Percentiles rank a stretch among this genome's conserved stretches.
Evolutionary conservation across 2,329 filamentous ascomycete species (phyloP).

Genomic region (Calonectria honghensis): DNA sequence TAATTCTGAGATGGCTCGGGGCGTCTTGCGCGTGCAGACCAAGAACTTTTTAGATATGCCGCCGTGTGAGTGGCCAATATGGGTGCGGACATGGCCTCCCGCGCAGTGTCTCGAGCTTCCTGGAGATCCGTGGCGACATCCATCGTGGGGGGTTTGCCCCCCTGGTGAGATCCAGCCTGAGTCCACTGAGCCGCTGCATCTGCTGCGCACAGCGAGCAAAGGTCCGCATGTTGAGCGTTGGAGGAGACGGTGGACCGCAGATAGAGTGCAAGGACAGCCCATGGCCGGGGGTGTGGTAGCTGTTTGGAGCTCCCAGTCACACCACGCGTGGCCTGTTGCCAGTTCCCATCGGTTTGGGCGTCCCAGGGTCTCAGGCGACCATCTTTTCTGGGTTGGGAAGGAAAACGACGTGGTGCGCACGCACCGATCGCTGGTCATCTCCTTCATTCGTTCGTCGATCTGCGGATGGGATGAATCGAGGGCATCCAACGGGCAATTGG

Average conservation of each 20-base stretch:
- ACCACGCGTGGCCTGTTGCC: conserved; percentile 55
- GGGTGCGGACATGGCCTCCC: conserved; percentile 22
- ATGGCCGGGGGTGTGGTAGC: conserved; percentile 47
- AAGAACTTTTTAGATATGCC: background rate
- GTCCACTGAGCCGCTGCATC: conserved; percentile 21
- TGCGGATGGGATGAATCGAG: conserved; percentile 45
- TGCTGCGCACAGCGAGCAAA: background rate
- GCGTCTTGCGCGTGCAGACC: conserved; percentile 37
- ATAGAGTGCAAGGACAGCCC: conserved; percentile 47
- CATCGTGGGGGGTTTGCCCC: conserved; percentile 44
- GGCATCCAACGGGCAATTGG: conserved; percentile 39
- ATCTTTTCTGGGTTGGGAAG: conserved; percentile 52
- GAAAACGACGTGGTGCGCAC: conserved; percentile 42
- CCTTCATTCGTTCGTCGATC: conserved; percentile 50
- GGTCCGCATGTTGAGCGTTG: conserved; percentile 48
- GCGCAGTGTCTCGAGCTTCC: conserved; percentile 34
- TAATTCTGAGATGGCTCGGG: conserved; percentile 34
- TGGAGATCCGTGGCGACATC: conserved; percentile 24
- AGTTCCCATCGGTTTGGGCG: conserved; percentile 53
- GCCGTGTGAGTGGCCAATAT: conserved; percentile 25
- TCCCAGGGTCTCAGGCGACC: conserved; percentile 46
- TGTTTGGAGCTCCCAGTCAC: conserved; percentile 53
- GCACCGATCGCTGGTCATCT: conserved; percentile 54
- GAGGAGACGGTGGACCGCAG: conserved; percentile 47
- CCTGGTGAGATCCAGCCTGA: conserved; percentile 45